Percentiles rank a stretch among this genome's conserved stretches.
phyloP scores from a whole-genome alignment of 2,329 filamentous ascomycete species.

The Penicillium sclerotigenum region DNA sequence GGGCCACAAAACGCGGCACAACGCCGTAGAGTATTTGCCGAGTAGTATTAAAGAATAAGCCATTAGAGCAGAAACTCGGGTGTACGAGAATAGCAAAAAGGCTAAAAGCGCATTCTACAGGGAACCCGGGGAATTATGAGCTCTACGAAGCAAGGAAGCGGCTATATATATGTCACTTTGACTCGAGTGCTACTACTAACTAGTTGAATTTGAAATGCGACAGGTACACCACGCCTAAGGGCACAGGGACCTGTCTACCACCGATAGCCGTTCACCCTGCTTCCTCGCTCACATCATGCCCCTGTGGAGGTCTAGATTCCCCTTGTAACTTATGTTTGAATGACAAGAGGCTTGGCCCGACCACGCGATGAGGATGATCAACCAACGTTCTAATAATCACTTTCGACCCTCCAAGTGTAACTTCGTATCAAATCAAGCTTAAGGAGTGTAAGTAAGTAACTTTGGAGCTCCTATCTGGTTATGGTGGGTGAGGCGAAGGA shows the following conservation, averaged over 20 bases:
- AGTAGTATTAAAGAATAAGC: neutral
- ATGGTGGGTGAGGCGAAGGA: too few species aligned
- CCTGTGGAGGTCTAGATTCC: neutral
- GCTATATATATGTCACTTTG: neutral
- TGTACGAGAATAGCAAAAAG: neutral
- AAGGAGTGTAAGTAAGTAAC: too few species aligned
- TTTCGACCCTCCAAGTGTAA: too few species aligned
- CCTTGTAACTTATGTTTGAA: neutral
- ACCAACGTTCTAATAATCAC: too few species aligned
- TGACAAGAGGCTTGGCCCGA: neutral
- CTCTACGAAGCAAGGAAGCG: neutral
- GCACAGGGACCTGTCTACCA: neutral
- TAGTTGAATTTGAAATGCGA: neutral
- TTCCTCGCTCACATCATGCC: constrained; percentile 7
- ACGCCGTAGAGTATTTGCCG: constrained; percentile 6
- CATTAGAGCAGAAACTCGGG: neutral
- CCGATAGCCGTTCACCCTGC: constrained; percentile 4
- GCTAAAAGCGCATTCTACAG: neutral
- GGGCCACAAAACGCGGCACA: neutral
- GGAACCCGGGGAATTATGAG: constrained; percentile 11
- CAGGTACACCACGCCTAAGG: neutral
- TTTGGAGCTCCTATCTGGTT: too few species aligned
- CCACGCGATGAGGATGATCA: neutral
- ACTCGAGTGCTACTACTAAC: neutral
- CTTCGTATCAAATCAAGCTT: too few species aligned